Evolutionary conservation across 345 rosid genomes (phyloP).

Genomic region (Xanthoceras sorbifolium): DNA sequence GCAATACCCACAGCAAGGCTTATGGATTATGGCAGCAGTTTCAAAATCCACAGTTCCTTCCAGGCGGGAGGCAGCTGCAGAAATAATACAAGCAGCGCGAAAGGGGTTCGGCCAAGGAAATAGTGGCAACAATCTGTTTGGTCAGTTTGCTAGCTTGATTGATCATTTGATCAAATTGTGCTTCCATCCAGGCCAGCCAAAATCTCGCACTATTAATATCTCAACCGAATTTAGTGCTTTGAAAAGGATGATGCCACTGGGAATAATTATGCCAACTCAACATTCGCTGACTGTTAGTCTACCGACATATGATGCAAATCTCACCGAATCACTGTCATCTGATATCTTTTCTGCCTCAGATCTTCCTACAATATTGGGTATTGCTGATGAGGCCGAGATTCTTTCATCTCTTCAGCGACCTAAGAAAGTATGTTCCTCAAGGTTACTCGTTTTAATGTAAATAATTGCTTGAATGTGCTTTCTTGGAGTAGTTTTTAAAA

Average conservation of each 20-base stretch:
- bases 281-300: constrained; percentile 89
- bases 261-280: constrained; percentile 88
- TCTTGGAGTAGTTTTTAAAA: not conserved
- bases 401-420: constrained; percentile 97
- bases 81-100: constrained; percentile 86
- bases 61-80: constrained; percentile 94
- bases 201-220: constrained; percentile 74
- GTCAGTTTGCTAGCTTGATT: constrained; percentile 83
- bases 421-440: constrained; percentile 59
- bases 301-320: constrained; percentile 58
- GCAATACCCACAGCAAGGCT: constrained; percentile 91
- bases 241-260: constrained; percentile 96
- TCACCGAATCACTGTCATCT: constrained; percentile 48
- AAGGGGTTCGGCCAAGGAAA: constrained; percentile 76
- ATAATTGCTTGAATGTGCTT: not conserved
- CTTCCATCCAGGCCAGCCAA: constrained; percentile 87
- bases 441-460: constrained; percentile 2
- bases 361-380: constrained; percentile 86
- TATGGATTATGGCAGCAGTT: constrained; percentile 97
- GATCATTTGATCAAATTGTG: constrained; percentile 92
- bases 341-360: constrained; percentile 74
- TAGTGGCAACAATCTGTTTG: constrained; percentile 69
- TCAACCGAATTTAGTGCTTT: constrained; percentile 94
- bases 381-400: constrained; percentile 95
- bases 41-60: constrained; percentile 92